Percentiles rank a stretch among this genome's conserved stretches.
These are phyloP conservation scores for Arthrobotrys megalospora DNA, from an alignment of 2,329 filamentous ascomycete genomes.

Conservation along the genomic window DNA sequence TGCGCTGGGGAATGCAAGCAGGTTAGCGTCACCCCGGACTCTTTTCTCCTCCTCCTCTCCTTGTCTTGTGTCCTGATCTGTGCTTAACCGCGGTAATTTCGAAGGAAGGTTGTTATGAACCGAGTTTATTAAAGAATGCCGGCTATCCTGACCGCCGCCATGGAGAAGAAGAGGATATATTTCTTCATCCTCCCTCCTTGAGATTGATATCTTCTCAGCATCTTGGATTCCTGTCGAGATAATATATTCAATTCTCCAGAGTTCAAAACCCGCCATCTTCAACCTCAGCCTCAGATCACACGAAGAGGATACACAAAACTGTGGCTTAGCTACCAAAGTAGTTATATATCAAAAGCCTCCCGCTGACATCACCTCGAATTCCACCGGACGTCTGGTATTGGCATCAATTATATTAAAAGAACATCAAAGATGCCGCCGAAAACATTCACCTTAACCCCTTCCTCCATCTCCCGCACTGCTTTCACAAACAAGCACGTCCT, in stretches of 20 bases:
- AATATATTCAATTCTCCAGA: too few species aligned
- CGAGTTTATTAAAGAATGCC: slow-evolving; percentile 46
- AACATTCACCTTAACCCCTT: slow-evolving; percentile 49
- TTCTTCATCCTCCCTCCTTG: slow-evolving; percentile 26
- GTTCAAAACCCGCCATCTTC: too few species aligned
- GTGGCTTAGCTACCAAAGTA: too few species aligned
- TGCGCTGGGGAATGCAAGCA: slow-evolving; percentile 16
- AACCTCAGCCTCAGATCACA: too few species aligned
- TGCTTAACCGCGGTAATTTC: slow-evolving; percentile 53
- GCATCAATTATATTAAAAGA: background rate
- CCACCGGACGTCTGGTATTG: background rate
- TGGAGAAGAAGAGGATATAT: slow-evolving; percentile 35
- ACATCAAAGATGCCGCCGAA: slow-evolving; percentile 35
- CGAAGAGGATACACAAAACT: too few species aligned
- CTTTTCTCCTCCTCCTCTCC: slow-evolving; percentile 21
- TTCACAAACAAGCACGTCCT: slow-evolving; percentile 56
- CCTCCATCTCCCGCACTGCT: slow-evolving; percentile 37
- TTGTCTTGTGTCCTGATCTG: background rate
- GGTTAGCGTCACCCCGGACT: slow-evolving; percentile 22
- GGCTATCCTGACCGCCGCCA: slow-evolving; percentile 21
- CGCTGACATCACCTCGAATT: too few species aligned
- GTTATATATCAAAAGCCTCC: too few species aligned
- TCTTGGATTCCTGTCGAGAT: background rate
- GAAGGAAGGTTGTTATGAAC: slow-evolving; percentile 25
- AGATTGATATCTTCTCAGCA: slow-evolving; percentile 4